These are phyloP conservation scores for Biscogniauxia sp. DNA, from an alignment of 2,329 filamentous ascomycete species.

Conservation along the genomic window DNA sequence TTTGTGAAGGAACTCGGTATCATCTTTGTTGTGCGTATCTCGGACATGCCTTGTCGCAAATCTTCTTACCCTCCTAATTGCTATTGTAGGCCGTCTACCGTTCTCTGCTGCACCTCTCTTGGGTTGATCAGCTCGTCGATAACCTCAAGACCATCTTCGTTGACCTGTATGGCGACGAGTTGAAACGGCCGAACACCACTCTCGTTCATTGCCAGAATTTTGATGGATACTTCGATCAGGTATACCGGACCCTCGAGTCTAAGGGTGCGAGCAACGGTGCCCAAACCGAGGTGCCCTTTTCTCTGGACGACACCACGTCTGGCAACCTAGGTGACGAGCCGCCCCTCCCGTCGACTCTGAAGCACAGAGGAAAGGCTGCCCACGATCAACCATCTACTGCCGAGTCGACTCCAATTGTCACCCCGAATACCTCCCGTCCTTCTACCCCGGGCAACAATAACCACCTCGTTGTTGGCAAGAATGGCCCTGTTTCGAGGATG, in stretches of 20 bases:
- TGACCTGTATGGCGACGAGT: slow-evolving; percentile 82
- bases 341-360: slow-evolving; percentile 40
- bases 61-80: slow-evolving; percentile 12
- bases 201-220: slow-evolving; percentile 77
- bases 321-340: slow-evolving; percentile 38
- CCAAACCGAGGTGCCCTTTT: slow-evolving; percentile 27
- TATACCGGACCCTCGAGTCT: slow-evolving; percentile 76
- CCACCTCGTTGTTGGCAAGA: slow-evolving; percentile 70
- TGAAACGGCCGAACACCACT: slow-evolving; percentile 77
- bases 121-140: slow-evolving; percentile 95
- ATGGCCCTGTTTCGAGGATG: slow-evolving; percentile 70
- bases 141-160: slow-evolving; percentile 92
- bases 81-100: slow-evolving; percentile 81
- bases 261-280: slow-evolving; percentile 35
- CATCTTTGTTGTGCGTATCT: slow-evolving; percentile 78
- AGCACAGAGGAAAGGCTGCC: slow-evolving; percentile 38
- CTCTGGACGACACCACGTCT: slow-evolving; percentile 33
- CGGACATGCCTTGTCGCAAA: neutral
- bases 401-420: slow-evolving; percentile 67
- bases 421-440: slow-evolving; percentile 76
- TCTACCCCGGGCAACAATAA: slow-evolving; percentile 64
- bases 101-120: slow-evolving; percentile 88
- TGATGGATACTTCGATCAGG: slow-evolving; percentile 91
- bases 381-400: slow-evolving; percentile 48
- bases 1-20: slow-evolving; percentile 87